These are phyloP conservation scores for Gleditsia sinensis DNA, from an alignment of 306 rosid species.

Conservation along the genomic window DNA sequence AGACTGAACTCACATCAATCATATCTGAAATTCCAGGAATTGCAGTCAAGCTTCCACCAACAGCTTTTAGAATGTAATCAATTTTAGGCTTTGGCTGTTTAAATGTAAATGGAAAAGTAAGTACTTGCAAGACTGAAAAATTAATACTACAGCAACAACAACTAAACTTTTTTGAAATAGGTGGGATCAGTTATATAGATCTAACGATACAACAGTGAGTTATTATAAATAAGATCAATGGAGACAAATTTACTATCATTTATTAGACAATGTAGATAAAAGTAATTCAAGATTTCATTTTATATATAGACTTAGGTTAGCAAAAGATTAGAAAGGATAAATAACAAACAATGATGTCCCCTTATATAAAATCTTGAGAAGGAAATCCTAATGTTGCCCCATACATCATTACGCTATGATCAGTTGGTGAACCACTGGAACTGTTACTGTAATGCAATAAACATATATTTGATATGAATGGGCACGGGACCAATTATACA, in stretches of 20 bases:
- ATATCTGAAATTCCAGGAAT: conserved; percentile 96
- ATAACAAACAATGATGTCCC: conserved; percentile 10
- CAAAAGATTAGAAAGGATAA: not conserved
- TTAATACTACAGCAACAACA: no score
- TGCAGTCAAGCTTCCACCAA: conserved; percentile 94
- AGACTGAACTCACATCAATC: conserved; percentile 76
- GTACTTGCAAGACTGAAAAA: conserved; percentile 20
- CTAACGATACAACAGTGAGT: no score
- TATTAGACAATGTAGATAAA: conserved; percentile 20
- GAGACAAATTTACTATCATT: not conserved
- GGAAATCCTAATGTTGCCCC: not conserved
- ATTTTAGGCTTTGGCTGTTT: conserved; percentile 90
- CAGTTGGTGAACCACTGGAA: not conserved
- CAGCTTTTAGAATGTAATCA: conserved; percentile 84
- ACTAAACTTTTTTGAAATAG: no score
- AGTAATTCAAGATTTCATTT: conserved; percentile 10
- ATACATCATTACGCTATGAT: not conserved
- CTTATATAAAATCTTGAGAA: not conserved
- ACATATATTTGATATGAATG: conserved; percentile 3
- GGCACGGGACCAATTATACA: not conserved
- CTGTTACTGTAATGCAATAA: not conserved
- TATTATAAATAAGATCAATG: no score
- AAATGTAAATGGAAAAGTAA: conserved; percentile 27
- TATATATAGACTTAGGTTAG: conserved; percentile 1
- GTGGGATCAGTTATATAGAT: no score